A percentile compares a stretch with the other conserved stretches of the same genome.
phyloP scores from a whole-genome alignment of 2,329 filamentous ascomycete genomes.

The Trematosphaeria pertusa region DNA sequence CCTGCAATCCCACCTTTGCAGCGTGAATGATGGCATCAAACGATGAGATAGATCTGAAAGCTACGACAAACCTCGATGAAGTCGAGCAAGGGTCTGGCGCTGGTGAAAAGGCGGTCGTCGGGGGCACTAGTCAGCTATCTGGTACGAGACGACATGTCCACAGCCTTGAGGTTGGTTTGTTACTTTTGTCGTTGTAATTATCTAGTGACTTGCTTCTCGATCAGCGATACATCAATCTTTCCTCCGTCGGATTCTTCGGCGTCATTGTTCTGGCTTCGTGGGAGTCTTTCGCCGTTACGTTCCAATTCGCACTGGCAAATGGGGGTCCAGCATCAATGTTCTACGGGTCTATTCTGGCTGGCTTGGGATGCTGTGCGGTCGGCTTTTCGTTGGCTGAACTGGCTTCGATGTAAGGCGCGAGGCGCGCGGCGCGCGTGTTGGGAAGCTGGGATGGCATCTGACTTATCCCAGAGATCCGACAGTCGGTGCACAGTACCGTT shows the following conservation, averaged over 20 bases:
- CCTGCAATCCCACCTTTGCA: too few species aligned
- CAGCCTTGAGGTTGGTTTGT: conserved; percentile 20
- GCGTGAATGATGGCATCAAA: conserved; percentile 27
- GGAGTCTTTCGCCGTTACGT: conserved; percentile 34
- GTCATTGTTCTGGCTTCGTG: conserved; percentile 33
- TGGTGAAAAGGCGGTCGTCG: conserved; percentile 12
- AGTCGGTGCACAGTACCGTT: conserved; percentile 43
- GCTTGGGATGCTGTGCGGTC: conserved; percentile 35
- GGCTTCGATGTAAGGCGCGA: conserved; percentile 35
- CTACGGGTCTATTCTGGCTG: conserved; percentile 36
- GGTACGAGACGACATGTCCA: conserved; percentile 3
- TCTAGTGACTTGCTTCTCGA: conserved; percentile 2
- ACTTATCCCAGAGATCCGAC: conserved; percentile 38
- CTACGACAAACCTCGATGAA: conserved; percentile 17
- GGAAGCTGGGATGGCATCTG: too few species aligned
- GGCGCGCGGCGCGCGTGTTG: not conserved
- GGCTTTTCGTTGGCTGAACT: conserved; percentile 42
- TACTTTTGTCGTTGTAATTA: not conserved
- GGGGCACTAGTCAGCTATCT: conserved; percentile 3
- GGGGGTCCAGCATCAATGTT: conserved; percentile 40
- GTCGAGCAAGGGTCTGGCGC: conserved; percentile 19
- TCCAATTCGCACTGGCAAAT: conserved; percentile 36
- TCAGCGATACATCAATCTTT: conserved; percentile 36
- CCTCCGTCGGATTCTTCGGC: conserved; percentile 31
- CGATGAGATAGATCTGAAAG: conserved; percentile 14